Percentiles rank a stretch among this genome's conserved stretches.
phyloP scores from a whole-genome alignment of 805 yeast species.

The Zygosaccharomyces siamensis region DNA sequence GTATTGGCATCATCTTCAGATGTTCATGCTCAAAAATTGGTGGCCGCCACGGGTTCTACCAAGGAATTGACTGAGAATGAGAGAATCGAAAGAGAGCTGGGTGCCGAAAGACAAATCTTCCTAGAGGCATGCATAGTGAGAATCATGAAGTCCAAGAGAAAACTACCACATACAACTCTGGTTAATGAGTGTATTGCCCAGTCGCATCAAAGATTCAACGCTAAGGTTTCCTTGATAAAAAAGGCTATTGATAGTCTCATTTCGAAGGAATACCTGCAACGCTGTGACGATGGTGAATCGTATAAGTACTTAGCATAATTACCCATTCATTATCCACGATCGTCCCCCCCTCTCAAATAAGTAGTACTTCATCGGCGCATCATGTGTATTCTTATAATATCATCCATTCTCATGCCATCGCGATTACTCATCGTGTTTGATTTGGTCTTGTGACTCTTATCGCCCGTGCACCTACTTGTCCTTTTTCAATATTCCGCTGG shows the following conservation, averaged over 20 bases:
- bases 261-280: constrained; percentile 77
- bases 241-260: constrained; percentile 78
- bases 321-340: no score
- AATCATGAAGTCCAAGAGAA: constrained; percentile 91
- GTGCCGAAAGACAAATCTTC: constrained; percentile 78
- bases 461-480: constrained; percentile 7
- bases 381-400: neutral
- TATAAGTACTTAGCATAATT: constrained; percentile 77
- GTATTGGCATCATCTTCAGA: constrained; percentile 15
- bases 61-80: constrained; percentile 53
- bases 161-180: constrained; percentile 69
- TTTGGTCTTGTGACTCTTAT: constrained; percentile 3
- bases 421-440: neutral
- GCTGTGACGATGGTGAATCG: constrained; percentile 65
- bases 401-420: neutral
- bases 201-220: constrained; percentile 73
- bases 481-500: neutral
- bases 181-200: constrained; percentile 86
- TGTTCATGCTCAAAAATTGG: constrained; percentile 20
- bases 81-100: constrained; percentile 73
- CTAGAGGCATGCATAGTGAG: constrained; percentile 92
- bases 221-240: constrained; percentile 81
- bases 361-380: neutral
- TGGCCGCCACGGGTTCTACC: constrained; percentile 10
- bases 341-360: no score